These are phyloP conservation scores for Aspergillus aculeatus DNA, from an alignment of 2,329 filamentous ascomycete species.

Conservation along the genomic window DNA sequence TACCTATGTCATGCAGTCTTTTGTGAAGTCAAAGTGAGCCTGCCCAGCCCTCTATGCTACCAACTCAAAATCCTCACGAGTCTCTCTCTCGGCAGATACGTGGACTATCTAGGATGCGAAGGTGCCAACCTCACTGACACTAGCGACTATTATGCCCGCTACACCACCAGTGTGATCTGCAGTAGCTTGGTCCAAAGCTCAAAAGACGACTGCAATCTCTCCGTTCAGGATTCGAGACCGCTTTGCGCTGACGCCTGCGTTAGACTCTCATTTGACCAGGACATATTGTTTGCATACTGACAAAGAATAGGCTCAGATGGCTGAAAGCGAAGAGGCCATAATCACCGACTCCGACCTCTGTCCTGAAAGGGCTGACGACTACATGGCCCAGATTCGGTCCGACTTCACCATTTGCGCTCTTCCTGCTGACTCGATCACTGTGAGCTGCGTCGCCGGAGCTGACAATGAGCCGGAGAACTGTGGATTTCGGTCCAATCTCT, in stretches of 20 bases:
- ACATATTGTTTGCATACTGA: slow-evolving; percentile 8
- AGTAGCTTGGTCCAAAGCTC: slow-evolving; percentile 94
- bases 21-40: slow-evolving; percentile 73
- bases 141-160: slow-evolving; percentile 83
- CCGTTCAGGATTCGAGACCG: slow-evolving; percentile 64
- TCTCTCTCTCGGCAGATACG: slow-evolving; percentile 62
- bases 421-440: slow-evolving; percentile 74
- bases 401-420: slow-evolving; percentile 89
- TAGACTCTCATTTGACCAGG: slow-evolving; percentile 35
- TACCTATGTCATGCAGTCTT: slow-evolving; percentile 71
- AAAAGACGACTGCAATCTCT: slow-evolving; percentile 64
- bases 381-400: slow-evolving; percentile 75
- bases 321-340: slow-evolving; percentile 84
- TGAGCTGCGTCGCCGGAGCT: slow-evolving; percentile 70
- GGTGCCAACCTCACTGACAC: slow-evolving; percentile 75
- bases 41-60: too few relatives aligned
- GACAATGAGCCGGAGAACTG: slow-evolving; percentile 84
- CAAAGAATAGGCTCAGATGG: slow-evolving; percentile 66
- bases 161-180: slow-evolving; percentile 87
- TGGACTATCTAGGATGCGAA: slow-evolving; percentile 75
- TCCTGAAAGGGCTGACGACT: slow-evolving; percentile 61
- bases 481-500: slow-evolving; percentile 70
- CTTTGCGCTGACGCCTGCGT: slow-evolving; percentile 89
- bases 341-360: slow-evolving; percentile 73
- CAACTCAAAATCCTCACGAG: slow-evolving; percentile 2